Conservation (phyloP, 345 rosid genomes). For the Firmiana major region DNA sequence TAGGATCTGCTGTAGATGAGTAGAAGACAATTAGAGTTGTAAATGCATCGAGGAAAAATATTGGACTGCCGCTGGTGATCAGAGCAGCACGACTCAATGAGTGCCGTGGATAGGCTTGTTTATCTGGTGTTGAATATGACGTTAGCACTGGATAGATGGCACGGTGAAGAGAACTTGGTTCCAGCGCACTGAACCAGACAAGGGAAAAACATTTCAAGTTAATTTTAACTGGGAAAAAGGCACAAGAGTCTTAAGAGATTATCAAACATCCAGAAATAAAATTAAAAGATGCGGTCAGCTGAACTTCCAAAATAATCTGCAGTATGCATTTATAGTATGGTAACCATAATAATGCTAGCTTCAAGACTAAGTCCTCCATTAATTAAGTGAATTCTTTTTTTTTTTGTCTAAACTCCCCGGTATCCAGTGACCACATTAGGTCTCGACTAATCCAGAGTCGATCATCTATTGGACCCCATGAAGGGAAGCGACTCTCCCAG, state of each 20-base stretch:
- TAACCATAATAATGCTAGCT: neutral
- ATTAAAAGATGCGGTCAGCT: neutral
- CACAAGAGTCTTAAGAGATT: neutral
- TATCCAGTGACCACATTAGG: too few relatives aligned
- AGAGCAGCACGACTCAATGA: slow-evolving; percentile 87
- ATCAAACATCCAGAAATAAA: neutral
- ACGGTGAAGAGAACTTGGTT: slow-evolving; percentile 84
- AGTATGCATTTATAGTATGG: neutral
- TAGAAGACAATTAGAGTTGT: slow-evolving; percentile 82
- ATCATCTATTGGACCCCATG: too few relatives aligned
- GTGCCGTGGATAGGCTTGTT: slow-evolving; percentile 89
- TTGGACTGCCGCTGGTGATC: slow-evolving; percentile 93
- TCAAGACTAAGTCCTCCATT: neutral
- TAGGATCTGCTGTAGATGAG: slow-evolving; percentile 81
- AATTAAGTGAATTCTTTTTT: slow-evolving; percentile 1
- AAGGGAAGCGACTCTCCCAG: too few relatives aligned
- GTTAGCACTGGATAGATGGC: slow-evolving; percentile 76
- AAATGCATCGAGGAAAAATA: slow-evolving; percentile 93
- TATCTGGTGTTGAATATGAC: slow-evolving; percentile 78
- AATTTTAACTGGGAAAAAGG: neutral
- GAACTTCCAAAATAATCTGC: slow-evolving; percentile 7
- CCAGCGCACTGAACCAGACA: slow-evolving; percentile 61
- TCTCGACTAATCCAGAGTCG: too few relatives aligned
- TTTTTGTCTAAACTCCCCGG: too few relatives aligned
- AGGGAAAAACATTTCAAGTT: neutral